Base-by-base conservation (phyloP, 2,329 filamentous ascomycete species). In the Berkeleyomyces rouxiae region DNA sequence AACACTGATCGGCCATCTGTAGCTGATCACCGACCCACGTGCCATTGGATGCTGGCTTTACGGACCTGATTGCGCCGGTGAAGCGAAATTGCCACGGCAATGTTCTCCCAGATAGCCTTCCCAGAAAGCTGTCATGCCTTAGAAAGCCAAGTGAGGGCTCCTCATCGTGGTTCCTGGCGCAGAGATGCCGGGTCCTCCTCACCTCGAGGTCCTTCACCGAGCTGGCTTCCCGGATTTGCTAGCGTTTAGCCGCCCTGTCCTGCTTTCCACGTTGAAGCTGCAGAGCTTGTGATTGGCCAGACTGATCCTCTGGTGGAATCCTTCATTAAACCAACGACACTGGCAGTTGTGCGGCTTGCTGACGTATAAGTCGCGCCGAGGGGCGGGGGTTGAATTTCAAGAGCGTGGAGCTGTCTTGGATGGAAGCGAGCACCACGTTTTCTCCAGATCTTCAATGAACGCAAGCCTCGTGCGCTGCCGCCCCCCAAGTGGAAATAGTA, bases 21-120 rank as follows among this genome's bases (percentile, higher is more conserved):
- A 55, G 51, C 51, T 55, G 51, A 55, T 55, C 51, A 13, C 51
- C 51, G 33, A 39, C 51, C 51, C 51, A 55, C 51, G 51, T 55
- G 51, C 51, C 51, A 37, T 55, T 55, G 33, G 33, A 11, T 6
- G 51, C n/a, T 55, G 33, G n/a, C 51, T 37, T 37, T 6, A 37
- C 37, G n/a, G 51, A 37, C 31, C 5, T n/a, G 33, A n/a, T 3
- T n/a, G 51, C 5, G 43, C 51, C 11, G 51, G 33, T 2, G 51
- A 55, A 55, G 51, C 51, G 51, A 55, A 10, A 55, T 55, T 55
- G 33, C 31, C 16, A n/a, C 49, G n/a, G 23, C 23, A 11, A 16
- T 7, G 2, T 23, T 53, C 23, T 11, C 49, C 33, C 49, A 16
- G 46, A 4, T 7, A 53, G 16, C 4, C 1, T 7, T 10, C 5